Conservation (phyloP, 768 basidiomycete genomes). For the Lactarius evosmus region DNA sequence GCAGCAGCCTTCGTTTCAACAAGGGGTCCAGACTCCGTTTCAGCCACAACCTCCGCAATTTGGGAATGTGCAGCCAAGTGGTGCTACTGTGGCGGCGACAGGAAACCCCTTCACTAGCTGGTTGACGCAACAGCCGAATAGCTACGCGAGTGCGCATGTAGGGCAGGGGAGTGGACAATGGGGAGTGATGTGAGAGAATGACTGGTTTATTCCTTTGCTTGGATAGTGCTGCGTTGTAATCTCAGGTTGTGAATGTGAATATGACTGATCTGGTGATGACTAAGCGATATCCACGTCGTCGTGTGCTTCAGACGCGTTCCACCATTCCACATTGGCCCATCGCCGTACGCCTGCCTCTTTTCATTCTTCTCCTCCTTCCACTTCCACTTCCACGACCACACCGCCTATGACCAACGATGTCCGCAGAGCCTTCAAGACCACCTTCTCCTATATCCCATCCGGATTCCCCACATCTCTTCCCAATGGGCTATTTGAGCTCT, state of each 20-base stretch:
- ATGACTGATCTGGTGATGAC: conserved; percentile 7
- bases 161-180: conserved; percentile 23
- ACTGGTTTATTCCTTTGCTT: background rate
- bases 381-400: conserved; percentile 22
- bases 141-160: conserved; percentile 16
- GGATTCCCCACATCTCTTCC: conserved; percentile 32
- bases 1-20: conserved; percentile 19
- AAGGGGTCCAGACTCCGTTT: conserved; percentile 8
- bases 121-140: conserved; percentile 28
- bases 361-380: background rate
- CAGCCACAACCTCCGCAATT: conserved; percentile 16
- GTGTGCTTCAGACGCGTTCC: conserved; percentile 4
- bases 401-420: conserved; percentile 27
- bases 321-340: background rate
- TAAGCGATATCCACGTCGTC: conserved; percentile 2
- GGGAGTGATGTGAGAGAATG: conserved; percentile 14
- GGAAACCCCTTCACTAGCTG: conserved; percentile 33
- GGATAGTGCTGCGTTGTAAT: background rate
- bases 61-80: conserved; percentile 20
- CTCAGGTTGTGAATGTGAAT: background rate
- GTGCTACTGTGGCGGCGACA: background rate
- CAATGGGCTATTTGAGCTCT: conserved; percentile 55
- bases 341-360: conserved; percentile 3
- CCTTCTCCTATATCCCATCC: conserved; percentile 36
- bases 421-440: conserved; percentile 35